These are phyloP conservation scores for Ogataea zsoltii DNA, from an alignment of 805 yeast genomes.

Conservation along the genomic window DNA sequence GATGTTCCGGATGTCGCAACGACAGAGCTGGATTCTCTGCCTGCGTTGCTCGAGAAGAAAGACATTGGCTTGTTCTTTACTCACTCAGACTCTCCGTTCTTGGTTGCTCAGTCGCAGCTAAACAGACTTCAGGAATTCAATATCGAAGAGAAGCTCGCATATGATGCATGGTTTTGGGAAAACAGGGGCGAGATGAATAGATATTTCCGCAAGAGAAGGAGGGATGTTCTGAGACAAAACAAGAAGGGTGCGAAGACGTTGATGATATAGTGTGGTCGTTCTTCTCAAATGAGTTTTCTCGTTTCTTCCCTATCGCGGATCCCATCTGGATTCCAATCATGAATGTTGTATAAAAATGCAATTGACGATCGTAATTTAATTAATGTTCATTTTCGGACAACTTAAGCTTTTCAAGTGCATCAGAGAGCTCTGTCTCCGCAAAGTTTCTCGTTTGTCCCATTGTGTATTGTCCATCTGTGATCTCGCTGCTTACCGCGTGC, in stretches of 20 bases:
- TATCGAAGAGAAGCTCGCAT: slow-evolving; percentile 39
- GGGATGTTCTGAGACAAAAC: slow-evolving; percentile 66
- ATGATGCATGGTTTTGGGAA: slow-evolving; percentile 81
- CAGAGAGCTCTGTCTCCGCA: not conserved
- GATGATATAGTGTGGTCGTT: slow-evolving; percentile 8
- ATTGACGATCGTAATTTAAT: too few species aligned
- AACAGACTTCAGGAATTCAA: slow-evolving; percentile 50
- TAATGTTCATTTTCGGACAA: not conserved
- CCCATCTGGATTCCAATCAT: not conserved
- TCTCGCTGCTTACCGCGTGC: slow-evolving; percentile 3
- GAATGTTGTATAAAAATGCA: not conserved
- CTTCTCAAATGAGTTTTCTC: too few species aligned
- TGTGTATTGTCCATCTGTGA: slow-evolving; percentile 2
- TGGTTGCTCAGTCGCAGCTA: slow-evolving; percentile 81
- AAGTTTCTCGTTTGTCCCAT: not conserved
- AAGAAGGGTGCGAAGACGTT: slow-evolving; percentile 33
- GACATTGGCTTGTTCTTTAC: slow-evolving; percentile 72
- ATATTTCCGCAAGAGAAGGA: slow-evolving; percentile 69
- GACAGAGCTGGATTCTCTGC: slow-evolving; percentile 11
- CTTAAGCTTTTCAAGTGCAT: not conserved
- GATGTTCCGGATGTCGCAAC: slow-evolving; percentile 16
- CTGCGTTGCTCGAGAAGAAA: slow-evolving; percentile 19
- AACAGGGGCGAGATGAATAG: slow-evolving; percentile 79
- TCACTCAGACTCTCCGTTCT: slow-evolving; percentile 83
- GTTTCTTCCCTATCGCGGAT: too few species aligned